Conservation (phyloP, 2,329 filamentous ascomycete genomes). For the Fusarium globosum region DNA sequence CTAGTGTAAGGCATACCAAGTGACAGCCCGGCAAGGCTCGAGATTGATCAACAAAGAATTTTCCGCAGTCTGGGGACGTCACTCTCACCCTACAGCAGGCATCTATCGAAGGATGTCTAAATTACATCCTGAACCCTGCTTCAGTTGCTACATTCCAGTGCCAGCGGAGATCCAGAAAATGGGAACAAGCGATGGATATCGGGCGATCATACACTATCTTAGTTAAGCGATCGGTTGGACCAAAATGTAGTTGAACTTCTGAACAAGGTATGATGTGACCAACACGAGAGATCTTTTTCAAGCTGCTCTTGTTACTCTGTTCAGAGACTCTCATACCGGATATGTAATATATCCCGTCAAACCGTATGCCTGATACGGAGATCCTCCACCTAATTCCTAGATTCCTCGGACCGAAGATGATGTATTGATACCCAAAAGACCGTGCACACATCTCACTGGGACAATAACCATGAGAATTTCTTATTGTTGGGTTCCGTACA, state of each 20-base stretch:
- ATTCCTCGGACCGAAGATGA: accelerated
- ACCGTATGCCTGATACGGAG: not conserved
- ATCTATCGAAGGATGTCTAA: too few relatives aligned
- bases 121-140: too few relatives aligned
- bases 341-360: not conserved
- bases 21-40: too few relatives aligned
- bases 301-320: accelerated
- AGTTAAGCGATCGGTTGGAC: not conserved
- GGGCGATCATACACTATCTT: not conserved
- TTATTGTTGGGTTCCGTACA: not conserved
- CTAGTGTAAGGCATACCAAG: too few relatives aligned
- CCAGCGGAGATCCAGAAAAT: too few relatives aligned
- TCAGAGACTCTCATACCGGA: not conserved
- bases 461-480: not conserved
- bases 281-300: not conserved
- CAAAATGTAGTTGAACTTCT: not conserved
- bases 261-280: not conserved
- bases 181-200: too few relatives aligned
- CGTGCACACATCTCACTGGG: not conserved
- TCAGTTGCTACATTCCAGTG: too few relatives aligned
- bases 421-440: not conserved
- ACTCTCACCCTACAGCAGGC: too few relatives aligned
- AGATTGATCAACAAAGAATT: too few relatives aligned
- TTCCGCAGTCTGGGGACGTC: too few relatives aligned
- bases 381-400: not conserved